These are phyloP conservation scores for Uronychia binucleata DNA, from an alignment of 73 alveolate genomes.

Conservation along the genomic window DNA sequence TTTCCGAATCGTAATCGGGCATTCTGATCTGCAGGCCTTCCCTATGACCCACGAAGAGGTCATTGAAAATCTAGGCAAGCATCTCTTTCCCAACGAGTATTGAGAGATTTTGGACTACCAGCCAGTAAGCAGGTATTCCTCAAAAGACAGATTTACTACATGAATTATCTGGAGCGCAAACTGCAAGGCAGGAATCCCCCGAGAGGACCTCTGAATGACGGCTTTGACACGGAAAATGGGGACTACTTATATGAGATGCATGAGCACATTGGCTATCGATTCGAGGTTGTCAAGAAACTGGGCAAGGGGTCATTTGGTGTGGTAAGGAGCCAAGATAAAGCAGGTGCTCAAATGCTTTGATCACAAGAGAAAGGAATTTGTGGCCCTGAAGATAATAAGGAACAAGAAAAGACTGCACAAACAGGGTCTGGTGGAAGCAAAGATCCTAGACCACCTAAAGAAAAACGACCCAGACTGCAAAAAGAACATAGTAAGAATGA, in stretches of 20 bases:
- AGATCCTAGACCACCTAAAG: constrained; percentile 62
- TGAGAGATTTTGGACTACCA: not conserved
- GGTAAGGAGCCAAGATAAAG: not conserved
- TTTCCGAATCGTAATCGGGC: not conserved
- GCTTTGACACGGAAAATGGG: constrained; percentile 56
- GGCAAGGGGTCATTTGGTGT: constrained; percentile 91
- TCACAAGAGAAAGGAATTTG: constrained; percentile 74
- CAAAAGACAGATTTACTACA: not conserved
- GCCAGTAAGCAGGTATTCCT: not conserved
- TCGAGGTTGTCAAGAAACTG: constrained; percentile 63
- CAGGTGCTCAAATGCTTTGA: constrained; percentile 83
- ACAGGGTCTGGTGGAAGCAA: constrained; percentile 75
- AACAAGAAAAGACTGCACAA: constrained; percentile 58
- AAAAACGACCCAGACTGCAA: constrained; percentile 56
- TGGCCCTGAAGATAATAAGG: constrained; percentile 79
- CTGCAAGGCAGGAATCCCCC: constrained; percentile 8
- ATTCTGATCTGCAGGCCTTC: not conserved
- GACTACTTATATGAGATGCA: constrained; percentile 20
- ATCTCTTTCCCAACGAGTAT: not conserved
- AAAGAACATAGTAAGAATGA: constrained; percentile 62
- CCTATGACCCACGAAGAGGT: not conserved
- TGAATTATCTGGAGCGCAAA: not conserved
- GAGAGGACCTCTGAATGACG: constrained; percentile 34
- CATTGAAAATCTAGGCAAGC: not conserved
- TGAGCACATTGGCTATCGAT: constrained; percentile 55